These are phyloP conservation scores for Umbilicus rupestris DNA, from an alignment of 164 flowering plant species.

Conservation along the genomic window DNA sequence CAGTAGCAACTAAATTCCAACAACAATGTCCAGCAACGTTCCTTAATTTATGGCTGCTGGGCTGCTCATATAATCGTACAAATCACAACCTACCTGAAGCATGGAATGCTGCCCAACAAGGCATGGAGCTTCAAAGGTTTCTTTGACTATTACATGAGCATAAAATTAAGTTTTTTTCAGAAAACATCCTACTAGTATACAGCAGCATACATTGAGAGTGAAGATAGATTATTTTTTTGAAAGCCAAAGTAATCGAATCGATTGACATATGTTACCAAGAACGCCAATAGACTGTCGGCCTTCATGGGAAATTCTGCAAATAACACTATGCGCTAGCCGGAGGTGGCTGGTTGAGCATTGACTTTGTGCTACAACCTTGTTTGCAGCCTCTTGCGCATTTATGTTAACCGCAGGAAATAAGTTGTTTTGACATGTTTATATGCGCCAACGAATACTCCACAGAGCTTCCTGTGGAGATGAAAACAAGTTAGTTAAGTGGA, in stretches of 20 bases:
- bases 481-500: not conserved
- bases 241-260: not conserved
- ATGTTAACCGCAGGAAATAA: not conserved
- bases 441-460: not conserved
- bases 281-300: not conserved
- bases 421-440: slow-evolving; percentile 7
- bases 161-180: not conserved
- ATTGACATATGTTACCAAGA: not conserved
- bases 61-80: too few species aligned
- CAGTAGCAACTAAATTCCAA: too few species aligned
- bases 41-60: too few species aligned
- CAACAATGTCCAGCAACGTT: too few species aligned
- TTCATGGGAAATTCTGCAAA: not conserved
- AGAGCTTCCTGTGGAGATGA: not conserved
- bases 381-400: not conserved
- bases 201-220: not conserved
- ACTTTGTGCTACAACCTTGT: not conserved
- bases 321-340: not conserved
- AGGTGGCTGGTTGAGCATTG: not conserved
- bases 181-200: not conserved
- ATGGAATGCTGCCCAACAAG: too few species aligned
- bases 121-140: too few species aligned
- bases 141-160: not conserved
- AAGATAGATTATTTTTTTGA: not conserved
- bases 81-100: too few species aligned